phyloP scores from a whole-genome alignment of 768 basidiomycete genomes.

The Pleurotus citrinopileatus region DNA sequence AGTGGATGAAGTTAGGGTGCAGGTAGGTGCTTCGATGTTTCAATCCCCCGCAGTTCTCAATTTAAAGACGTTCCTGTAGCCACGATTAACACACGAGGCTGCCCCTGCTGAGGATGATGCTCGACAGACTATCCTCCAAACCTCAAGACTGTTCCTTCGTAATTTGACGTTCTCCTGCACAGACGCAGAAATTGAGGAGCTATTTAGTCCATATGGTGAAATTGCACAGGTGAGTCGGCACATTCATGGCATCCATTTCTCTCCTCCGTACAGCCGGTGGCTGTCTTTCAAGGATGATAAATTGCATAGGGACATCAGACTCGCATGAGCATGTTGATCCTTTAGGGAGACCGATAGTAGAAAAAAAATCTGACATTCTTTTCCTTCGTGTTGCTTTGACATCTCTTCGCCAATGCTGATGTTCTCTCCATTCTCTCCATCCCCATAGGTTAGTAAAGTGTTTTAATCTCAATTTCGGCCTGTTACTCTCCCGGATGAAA shows the following conservation, averaged over 20 bases:
- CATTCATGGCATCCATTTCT: background rate
- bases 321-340: slow-evolving; percentile 34
- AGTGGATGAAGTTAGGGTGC: too few species aligned
- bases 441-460: slow-evolving; percentile 16
- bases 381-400: background rate
- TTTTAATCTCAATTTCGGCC: background rate
- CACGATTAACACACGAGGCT: too few species aligned
- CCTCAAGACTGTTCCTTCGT: slow-evolving; percentile 86
- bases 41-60: background rate
- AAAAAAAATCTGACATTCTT: slow-evolving; percentile 38
- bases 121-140: slow-evolving; percentile 61
- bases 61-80: too few species aligned
- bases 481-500: slow-evolving; percentile 34
- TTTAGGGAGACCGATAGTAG: slow-evolving; percentile 56
- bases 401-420: background rate
- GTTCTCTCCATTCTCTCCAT: too few species aligned
- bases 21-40: too few species aligned
- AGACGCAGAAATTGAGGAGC: slow-evolving; percentile 59
- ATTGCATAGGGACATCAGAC: slow-evolving; percentile 18
- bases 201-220: slow-evolving; percentile 69
- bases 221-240: slow-evolving; percentile 65
- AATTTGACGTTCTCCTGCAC: slow-evolving; percentile 90
- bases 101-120: slow-evolving; percentile 28
- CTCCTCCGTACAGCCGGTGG: slow-evolving; percentile 14
- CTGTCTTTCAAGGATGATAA: slow-evolving; percentile 12